Evolutionary conservation across 495 filamentous ascomycete genomes (phyloP), one percentile per base, ranked within the genome.

Genomic region (Talaromyces adpressus): DNA sequence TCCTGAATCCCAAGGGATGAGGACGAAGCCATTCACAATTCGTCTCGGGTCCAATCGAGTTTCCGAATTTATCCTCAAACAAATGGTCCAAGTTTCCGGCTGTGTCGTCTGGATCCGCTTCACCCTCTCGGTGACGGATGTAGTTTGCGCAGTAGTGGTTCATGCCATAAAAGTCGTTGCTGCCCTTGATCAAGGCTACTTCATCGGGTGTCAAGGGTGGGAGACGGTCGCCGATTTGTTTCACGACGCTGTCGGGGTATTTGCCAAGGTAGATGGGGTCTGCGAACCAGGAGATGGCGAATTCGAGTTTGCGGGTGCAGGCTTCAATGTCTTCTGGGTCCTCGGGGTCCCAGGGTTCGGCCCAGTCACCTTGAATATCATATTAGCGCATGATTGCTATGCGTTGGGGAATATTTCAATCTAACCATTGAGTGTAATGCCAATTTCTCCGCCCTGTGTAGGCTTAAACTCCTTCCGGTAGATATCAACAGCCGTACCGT

Each of bases 111-210:
- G 72, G 70, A 0, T 85, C 81, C 3, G 89, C 72, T 45, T 79
- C 75, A 11, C 77, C 77, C 4, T 79, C 81, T 72, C 86, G 85
- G 75, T 90, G 87, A 71, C 85, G 86, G 77, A 92, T 87, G 77
- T 88, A 92, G 81, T 91, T 89, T 68, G 88, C 86, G 61, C 89
- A 91, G 80, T 92, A 91, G 78, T 91, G 88, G 79, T 91, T 91
- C 88, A 91, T 90, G 65, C 89, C 88, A 74, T 91, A 91, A 72
- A 91, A 91, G 75, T 91, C 88, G 70, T 91, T 91, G 71, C 85
- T 89, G 47, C 88, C 89, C 59, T 88, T 80, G 51, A 91, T 84
- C 7, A 91, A 79, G 3, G 83, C 84, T 7, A 81, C 69, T 66
- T 91, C 89, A 65, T 90, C 85, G 23, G 78, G 64, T 0, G 85